These are phyloP conservation scores for Mesotaenium endlicherianum DNA, from an alignment of 139 green algal genomes.

Conservation along the genomic window DNA sequence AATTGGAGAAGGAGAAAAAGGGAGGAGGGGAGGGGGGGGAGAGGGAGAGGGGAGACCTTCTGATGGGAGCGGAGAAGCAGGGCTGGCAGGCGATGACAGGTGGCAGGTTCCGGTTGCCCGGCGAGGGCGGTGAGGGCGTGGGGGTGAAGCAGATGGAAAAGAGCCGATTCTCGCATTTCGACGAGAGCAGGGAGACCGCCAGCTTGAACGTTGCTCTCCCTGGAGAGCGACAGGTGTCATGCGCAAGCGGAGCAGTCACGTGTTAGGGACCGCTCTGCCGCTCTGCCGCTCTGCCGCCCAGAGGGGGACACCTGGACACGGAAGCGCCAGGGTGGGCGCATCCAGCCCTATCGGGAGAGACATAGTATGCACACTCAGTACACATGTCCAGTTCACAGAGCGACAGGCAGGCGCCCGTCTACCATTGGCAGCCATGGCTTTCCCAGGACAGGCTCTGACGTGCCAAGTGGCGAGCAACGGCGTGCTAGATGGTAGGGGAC, in stretches of 20 bases:
- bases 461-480: too few relatives aligned
- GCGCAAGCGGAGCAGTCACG: too few relatives aligned
- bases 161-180: conserved; percentile 44
- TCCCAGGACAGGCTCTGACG: too few relatives aligned
- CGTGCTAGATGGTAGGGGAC: too few relatives aligned
- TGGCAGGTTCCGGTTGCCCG: not conserved
- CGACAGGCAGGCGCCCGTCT: not conserved
- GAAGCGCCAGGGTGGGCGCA: not conserved
- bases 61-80: not conserved
- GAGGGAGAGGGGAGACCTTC: not conserved
- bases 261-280: too few relatives aligned
- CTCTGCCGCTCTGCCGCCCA: too few relatives aligned
- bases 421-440: too few relatives aligned
- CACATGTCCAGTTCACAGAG: not conserved
- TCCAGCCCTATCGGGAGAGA: not conserved
- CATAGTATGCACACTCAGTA: not conserved
- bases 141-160: conserved; percentile 36
- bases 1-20: too few relatives aligned
- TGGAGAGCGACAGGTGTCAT: not conserved
- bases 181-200: conserved; percentile 34
- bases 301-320: not conserved
- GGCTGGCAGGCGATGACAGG: too few relatives aligned
- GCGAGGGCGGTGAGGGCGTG: not conserved
- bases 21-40: too few relatives aligned
- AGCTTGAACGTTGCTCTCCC: conserved; percentile 29